Conservation (phyloP, 2,329 filamentous ascomycete genomes). For the Thelonectria rubi region DNA sequence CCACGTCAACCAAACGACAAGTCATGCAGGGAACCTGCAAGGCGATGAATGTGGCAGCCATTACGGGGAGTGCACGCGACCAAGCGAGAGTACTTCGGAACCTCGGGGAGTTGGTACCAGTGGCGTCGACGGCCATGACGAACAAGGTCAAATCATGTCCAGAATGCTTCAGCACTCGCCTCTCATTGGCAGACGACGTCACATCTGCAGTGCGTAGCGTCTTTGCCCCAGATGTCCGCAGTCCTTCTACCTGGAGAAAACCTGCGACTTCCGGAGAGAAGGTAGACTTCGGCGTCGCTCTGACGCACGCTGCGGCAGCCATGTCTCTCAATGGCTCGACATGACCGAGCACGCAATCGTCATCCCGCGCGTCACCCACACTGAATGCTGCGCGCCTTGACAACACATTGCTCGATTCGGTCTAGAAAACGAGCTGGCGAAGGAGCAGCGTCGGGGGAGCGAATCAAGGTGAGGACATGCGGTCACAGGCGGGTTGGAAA, state of each 20-base stretch:
- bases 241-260: neutral
- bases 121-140: neutral
- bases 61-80: constrained; percentile 14
- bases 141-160: neutral
- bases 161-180: neutral
- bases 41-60: constrained; percentile 33
- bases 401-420: constrained; percentile 15
- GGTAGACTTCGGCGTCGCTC: constrained; percentile 13
- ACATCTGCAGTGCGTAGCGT: neutral
- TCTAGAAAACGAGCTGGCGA: neutral
- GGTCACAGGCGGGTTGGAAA: constrained; percentile 1
- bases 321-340: constrained; percentile 20
- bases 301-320: constrained; percentile 13
- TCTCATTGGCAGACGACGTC: constrained; percentile 1
- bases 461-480: constrained; percentile 5
- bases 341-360: constrained; percentile 36
- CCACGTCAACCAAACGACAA: constrained; percentile 23
- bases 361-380: constrained; percentile 17
- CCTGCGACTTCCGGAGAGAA: constrained; percentile 35
- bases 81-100: constrained; percentile 14
- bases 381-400: constrained; percentile 5
- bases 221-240: neutral
- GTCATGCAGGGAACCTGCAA: constrained; percentile 32
- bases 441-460: neutral
- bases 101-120: constrained; percentile 11